Conservation (phyloP, 176 grass and related monocot species). For the Carex scoparia region DNA sequence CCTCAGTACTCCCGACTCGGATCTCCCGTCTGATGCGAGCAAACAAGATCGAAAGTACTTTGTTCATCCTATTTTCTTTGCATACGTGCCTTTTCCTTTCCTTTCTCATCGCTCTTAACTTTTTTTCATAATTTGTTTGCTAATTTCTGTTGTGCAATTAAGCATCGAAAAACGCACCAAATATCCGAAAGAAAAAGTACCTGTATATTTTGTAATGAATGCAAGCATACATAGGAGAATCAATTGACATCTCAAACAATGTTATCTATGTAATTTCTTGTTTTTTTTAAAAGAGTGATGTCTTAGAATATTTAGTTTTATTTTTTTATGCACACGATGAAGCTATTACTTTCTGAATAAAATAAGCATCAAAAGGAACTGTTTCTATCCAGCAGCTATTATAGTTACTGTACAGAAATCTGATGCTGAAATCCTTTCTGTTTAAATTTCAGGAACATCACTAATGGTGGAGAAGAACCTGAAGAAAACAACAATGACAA, state of each 20-base stretch:
- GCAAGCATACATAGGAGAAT: background rate
- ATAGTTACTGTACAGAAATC: background rate
- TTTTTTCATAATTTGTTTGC: background rate
- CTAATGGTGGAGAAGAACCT: slow-evolving; percentile 39
- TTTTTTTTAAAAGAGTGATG: background rate
- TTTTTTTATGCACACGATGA: background rate
- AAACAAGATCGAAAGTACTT: slow-evolving; percentile 17
- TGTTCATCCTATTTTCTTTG: background rate
- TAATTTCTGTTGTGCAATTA: background rate
- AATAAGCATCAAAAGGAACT: background rate
- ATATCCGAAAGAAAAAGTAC: too few relatives aligned
- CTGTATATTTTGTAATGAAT: background rate
- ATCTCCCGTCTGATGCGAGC: background rate
- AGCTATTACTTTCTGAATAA: background rate
- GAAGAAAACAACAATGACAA: slow-evolving; percentile 44
- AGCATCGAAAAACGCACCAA: too few relatives aligned
- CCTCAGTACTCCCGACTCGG: slow-evolving; percentile 41
- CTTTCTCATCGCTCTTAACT: background rate
- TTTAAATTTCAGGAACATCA: slow-evolving; percentile 25
- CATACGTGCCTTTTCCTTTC: too few relatives aligned
- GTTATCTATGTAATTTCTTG: background rate
- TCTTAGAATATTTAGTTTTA: background rate
- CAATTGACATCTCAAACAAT: background rate
- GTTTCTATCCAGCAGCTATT: background rate
- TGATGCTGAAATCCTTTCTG: background rate